These are phyloP conservation scores for Aspergillus funiculosus DNA, from an alignment of 495 filamentous ascomycete genomes.

Conservation along the genomic window DNA sequence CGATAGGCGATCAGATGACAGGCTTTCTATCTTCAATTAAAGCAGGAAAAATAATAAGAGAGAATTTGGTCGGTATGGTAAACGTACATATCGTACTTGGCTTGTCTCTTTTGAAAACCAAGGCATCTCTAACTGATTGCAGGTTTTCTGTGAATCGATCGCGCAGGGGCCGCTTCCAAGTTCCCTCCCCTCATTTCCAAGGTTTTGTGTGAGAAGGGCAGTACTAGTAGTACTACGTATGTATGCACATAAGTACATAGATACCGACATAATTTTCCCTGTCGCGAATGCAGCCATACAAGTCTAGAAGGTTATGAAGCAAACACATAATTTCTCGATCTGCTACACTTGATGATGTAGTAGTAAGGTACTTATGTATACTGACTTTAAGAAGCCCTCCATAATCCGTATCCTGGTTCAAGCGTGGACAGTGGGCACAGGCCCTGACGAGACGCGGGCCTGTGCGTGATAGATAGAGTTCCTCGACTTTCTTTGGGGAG, in stretches of 20 bases:
- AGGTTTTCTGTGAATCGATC: conserved; percentile 1
- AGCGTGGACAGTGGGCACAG: conserved; percentile 14
- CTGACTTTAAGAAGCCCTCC: background rate
- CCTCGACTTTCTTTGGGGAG: background rate
- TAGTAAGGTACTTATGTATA: too few species aligned
- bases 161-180: background rate
- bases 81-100: conserved; percentile 2
- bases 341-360: background rate
- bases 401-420: conserved; percentile 6
- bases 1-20: too few species aligned
- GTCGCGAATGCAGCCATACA: background rate
- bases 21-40: conserved; percentile 1
- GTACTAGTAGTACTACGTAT: too few species aligned
- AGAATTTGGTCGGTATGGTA: too few species aligned
- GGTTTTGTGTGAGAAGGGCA: too few species aligned
- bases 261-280: too few species aligned
- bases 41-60: too few species aligned
- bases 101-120: conserved; percentile 6
- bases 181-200: background rate
- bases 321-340: background rate
- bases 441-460: conserved; percentile 19
- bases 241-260: too few species aligned
- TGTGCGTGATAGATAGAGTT: conserved; percentile 19
- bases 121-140: background rate
- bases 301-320: too few species aligned